Base-by-base conservation (phyloP, 2,329 filamentous ascomycete genomes). In the Colletotrichum coccodes region DNA sequence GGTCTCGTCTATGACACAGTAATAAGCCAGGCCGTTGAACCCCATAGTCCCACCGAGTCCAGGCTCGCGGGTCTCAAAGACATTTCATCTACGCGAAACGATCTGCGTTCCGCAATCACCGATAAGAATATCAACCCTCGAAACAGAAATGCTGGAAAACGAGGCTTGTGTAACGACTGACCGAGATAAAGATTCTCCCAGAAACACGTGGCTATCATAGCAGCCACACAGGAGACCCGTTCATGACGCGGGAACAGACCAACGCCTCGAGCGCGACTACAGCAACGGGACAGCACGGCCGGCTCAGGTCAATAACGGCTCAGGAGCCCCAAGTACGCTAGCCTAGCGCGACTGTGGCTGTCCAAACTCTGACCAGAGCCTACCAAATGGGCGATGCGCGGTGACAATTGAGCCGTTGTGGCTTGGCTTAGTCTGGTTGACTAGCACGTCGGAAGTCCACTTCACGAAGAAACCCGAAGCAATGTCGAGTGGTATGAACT, bases 401-500 rank as follows among this genome's bases (percentile, higher is more conserved):
- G 12, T 30, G 28, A 18, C 12, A 28, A 11, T 40, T 40, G 42
- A 49, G 61, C 61, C 53, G 61, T 58, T 59, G 61, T 50, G 61
- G 61, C 61, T 63, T 64, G 44, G 8, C 9, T 14, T 64, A 64
- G 61, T 18, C 18, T 32, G n/a, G 6, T 14, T 18, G 6, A 36
- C 42, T n/a, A 30, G 30, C 6, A 34, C 5, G 9, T 18, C 30
- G 30, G 30, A 38, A 23, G 46, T 23, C 21, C n/a, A 30, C 18
- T 52, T 30, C 34, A 32, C 34, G 32, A 42, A 14, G 34, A 30
- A 28, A 3, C 23, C 32, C 30, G 16, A 28, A 32, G 40, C 40
- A 12, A 58, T 23, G 40, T 2, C 18, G 16, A n/a, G 9, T 12
- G n/a, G 12, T 9, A 7, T 11, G 28, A 32, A 26, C 32, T 21